These are phyloP conservation scores for Russula foetens DNA, from an alignment of 768 basidiomycete genomes.

Conservation along the genomic window DNA sequence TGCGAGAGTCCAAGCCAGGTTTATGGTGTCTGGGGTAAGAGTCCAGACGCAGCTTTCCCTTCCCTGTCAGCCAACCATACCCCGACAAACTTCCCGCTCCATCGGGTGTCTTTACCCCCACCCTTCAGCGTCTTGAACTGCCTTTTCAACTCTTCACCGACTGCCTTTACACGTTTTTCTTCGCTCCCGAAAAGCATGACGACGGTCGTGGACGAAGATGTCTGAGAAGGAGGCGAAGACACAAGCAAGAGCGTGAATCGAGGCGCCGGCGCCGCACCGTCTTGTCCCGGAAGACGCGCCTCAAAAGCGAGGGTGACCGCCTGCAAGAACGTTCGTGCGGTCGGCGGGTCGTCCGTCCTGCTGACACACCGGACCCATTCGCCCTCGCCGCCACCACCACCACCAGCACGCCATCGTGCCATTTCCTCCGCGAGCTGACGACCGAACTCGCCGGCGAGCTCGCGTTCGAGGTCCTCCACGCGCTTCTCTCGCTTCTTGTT, in stretches of 20 bases:
- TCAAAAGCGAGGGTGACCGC: conserved; percentile 44
- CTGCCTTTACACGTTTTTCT: conserved; percentile 49
- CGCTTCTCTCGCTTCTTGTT: conserved; percentile 61
- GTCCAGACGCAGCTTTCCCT: conserved; percentile 26
- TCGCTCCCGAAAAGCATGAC: conserved; percentile 55
- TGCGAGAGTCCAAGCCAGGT: neutral
- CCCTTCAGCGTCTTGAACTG: conserved; percentile 56
- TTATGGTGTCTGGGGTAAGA: neutral
- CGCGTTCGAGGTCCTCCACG: conserved; percentile 57
- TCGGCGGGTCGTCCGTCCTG: conserved; percentile 52
- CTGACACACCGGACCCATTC: conserved; percentile 45
- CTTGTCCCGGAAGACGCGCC: conserved; percentile 19
- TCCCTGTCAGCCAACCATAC: conserved; percentile 51
- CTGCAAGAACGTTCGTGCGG: conserved; percentile 51
- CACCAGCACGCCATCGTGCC: conserved; percentile 19
- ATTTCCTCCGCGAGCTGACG: conserved; percentile 33
- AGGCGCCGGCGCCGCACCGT: conserved; percentile 17
- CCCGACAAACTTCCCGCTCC: conserved; percentile 69
- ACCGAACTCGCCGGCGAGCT: conserved; percentile 49
- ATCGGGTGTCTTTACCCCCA: conserved; percentile 66
- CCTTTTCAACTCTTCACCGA: conserved; percentile 48
- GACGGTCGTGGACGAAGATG: conserved; percentile 38
- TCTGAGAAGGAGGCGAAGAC: conserved; percentile 56
- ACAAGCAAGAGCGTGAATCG: conserved; percentile 45
- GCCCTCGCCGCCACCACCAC: conserved; percentile 19